Evolutionary conservation across 2,329 filamentous ascomycete genomes (phyloP), one percentile per base, ranked within the genome.

Genomic region (Talaromyces sp.): DNA sequence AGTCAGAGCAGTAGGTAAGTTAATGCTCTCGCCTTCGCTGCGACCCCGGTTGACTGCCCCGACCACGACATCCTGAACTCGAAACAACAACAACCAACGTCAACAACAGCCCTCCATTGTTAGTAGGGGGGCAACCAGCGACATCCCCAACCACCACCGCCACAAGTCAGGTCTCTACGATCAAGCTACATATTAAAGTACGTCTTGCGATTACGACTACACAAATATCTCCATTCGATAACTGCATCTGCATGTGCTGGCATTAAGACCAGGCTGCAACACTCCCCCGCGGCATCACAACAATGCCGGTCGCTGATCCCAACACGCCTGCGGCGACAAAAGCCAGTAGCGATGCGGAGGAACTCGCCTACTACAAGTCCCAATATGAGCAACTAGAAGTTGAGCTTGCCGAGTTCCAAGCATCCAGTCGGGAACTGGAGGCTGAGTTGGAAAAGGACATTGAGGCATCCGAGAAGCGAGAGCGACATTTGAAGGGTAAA

Each of bases 391-490:
- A 92, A 76, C 86, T 99, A 43, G 95, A 97, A 79, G 84, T 88
- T 62, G 95, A 99, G 78, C 87, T 99, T 67, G 87, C 91, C 68
- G 95, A 99, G 74, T 99, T 99, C 77, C 92, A 97, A 75, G 86
- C 92, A 65, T 97, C 93, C 63, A 97, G 93, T 78, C 91, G 92
- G 77, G 95, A 98, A 78, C 85, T 99, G 34, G 95, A 99, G 79
- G 88, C 90, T 58, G 95, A 98, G 79, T 84, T 99, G 62, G 95
- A 99, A 79, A 96, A 93, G 82, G 95, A 99, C 77, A 89, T 99
- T 65, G 94, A 98, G 73, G 90, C 92, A 53, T 93, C 93, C 53
- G 95, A 99, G 83, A 96, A 96, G 82, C 88, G 93, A 72, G 94
- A 98, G 81, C 87, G 93, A 69, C 84, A 88, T 69, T 80, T 97